Percentiles rank a stretch among this genome's conserved stretches.
phyloP scores from a whole-genome alignment of 768 basidiomycete genomes.

The Suillus lakei region DNA sequence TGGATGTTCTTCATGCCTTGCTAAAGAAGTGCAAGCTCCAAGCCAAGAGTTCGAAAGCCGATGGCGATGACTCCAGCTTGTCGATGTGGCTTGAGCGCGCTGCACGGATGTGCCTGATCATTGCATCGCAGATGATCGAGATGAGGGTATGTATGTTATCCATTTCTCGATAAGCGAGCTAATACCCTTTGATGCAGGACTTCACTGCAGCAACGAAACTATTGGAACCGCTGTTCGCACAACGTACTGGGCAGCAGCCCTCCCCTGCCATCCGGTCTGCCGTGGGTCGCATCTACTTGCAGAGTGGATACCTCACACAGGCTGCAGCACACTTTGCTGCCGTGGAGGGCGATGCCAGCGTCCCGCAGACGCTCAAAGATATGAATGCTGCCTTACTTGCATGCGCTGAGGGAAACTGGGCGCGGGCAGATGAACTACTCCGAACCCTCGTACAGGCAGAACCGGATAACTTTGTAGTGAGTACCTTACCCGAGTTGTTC shows the following conservation, averaged over 20 bases:
- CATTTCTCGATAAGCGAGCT: background rate
- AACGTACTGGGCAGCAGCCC: constrained; percentile 30
- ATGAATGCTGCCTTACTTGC: constrained; percentile 75
- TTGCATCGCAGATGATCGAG: constrained; percentile 82
- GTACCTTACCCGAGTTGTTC: constrained; percentile 20
- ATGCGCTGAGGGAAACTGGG: constrained; percentile 75
- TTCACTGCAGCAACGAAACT: constrained; percentile 68
- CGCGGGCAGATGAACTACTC: constrained; percentile 50
- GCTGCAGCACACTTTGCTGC: constrained; percentile 61
- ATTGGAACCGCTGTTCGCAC: constrained; percentile 67
- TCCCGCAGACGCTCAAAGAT: constrained; percentile 46
- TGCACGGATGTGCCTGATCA: constrained; percentile 73
- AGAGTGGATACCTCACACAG: constrained; percentile 65
- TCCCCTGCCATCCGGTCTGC: constrained; percentile 69
- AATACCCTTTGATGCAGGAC: constrained; percentile 50
- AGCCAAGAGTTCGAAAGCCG: background rate
- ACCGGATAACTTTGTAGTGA: constrained; percentile 62
- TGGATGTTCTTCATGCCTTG: constrained; percentile 72
- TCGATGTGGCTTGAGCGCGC: constrained; percentile 88
- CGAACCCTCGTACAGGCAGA: constrained; percentile 51
- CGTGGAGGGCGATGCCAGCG: constrained; percentile 46
- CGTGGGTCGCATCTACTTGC: constrained; percentile 75
- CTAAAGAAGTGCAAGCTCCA: constrained; percentile 60
- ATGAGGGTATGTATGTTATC: constrained; percentile 63
- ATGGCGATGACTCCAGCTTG: constrained; percentile 31